These are phyloP conservation scores for Zymoseptoria crescenta DNA, from an alignment of 2,329 filamentous ascomycete genomes.

Conservation along the genomic window DNA sequence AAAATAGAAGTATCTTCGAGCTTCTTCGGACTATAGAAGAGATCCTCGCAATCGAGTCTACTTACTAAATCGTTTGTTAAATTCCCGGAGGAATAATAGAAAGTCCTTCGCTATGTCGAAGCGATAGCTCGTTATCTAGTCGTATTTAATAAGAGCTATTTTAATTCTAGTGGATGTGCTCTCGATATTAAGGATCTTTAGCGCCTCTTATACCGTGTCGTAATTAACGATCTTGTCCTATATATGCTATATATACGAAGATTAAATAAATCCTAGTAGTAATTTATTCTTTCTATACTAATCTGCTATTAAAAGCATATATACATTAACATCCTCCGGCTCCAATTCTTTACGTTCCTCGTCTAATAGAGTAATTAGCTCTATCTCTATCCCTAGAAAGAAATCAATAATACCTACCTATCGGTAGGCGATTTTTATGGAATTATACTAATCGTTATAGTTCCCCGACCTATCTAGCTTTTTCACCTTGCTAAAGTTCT, in stretches of 20 bases:
- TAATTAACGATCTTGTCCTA: background rate
- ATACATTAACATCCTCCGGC: background rate
- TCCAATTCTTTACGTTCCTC: background rate
- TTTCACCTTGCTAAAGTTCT: background rate
- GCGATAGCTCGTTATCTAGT: background rate
- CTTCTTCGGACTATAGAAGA: no score
- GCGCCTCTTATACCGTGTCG: background rate
- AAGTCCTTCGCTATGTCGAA: background rate
- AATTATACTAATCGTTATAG: background rate
- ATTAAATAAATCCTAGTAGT: background rate
- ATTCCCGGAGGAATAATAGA: background rate
- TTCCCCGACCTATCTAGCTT: background rate
- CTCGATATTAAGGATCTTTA: background rate
- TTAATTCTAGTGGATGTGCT: background rate
- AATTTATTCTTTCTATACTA: background rate
- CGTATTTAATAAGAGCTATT: no score
- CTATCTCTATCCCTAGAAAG: background rate
- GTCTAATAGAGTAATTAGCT: no score
- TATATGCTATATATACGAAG: background rate
- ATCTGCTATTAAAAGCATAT: background rate
- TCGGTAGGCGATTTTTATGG: background rate
- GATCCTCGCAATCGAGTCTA: no score
- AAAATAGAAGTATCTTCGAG: no score
- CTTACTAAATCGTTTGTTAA: background rate
- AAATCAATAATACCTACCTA: background rate